Base-by-base conservation (phyloP, 2,329 filamentous ascomycete genomes). In the Pestalotiopsis sp. region DNA sequence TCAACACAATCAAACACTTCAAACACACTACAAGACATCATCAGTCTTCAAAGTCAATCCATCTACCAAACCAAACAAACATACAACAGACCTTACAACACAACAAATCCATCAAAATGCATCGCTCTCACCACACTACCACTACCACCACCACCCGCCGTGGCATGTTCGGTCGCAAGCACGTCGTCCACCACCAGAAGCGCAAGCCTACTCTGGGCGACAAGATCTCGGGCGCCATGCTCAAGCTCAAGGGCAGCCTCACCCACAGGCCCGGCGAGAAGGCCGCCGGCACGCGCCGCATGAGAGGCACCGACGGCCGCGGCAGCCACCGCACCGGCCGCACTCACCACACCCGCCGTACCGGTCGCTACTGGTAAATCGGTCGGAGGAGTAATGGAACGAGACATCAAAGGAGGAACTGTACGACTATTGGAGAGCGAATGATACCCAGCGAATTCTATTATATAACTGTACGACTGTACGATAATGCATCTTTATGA, bases 141-240 rank as follows among this genome's bases (percentile, higher is more conserved):
- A 84, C 83, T 55, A 80, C 81, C 26, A 81, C 79, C 63, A 81
- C 78, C 68, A 83, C 81, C 68, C 78, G 77, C 44, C 71, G 73
- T 22, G 78, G 80, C 17, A 74, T 85, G 64, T 83, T 85, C 17
- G 70, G 80, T 74, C 72, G 75, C 75, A 77, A 75, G 77, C 79
- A 69, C 66, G 81, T 81, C 2, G 81, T 82, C 17, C 86, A 88
- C 69, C 89, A 91, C 76, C 91, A 93, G 66, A 87, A 88, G 77
- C 88, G 92, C 75, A 88, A 90, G 74, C 85, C 88, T 3, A 88
- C 85, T 52, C 82, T 94, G 71, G 91, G 91, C 60, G 92, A 95
- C 81, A 95, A 94, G 80, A 85, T 95, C 73, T 90, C 87, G 63
- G 93, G 93, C 20, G 92, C 92, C 0, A 82, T 95, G 78, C 84